These are phyloP conservation scores for Diaporthe amygdali DNA, from an alignment of 2,329 filamentous ascomycete genomes.

Conservation along the genomic window DNA sequence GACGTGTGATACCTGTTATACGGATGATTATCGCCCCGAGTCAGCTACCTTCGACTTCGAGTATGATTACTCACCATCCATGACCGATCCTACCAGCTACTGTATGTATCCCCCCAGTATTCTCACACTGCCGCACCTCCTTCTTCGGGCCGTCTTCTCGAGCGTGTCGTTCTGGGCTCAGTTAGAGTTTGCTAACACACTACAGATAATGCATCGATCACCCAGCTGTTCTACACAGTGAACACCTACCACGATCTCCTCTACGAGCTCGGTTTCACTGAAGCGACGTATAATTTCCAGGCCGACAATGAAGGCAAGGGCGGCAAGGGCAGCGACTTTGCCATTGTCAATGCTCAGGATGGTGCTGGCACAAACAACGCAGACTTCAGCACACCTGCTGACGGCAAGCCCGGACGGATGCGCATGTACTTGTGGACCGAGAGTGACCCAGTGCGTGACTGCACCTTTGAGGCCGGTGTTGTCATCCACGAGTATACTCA, in stretches of 20 bases:
- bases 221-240: conserved; percentile 65
- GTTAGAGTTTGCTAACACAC: not conserved
- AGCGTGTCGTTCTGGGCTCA: too few relatives aligned
- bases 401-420: conserved; percentile 59
- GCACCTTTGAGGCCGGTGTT: conserved; percentile 63
- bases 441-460: conserved; percentile 55
- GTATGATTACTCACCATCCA: conserved; percentile 45
- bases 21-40: conserved; percentile 56
- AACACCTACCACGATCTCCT: conserved; percentile 66
- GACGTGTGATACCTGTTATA: conserved; percentile 37
- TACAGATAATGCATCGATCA: conserved; percentile 43
- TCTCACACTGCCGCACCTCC: conserved; percentile 61
- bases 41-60: conserved; percentile 49
- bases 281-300: conserved; percentile 65
- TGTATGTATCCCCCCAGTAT: conserved; percentile 60
- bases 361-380: conserved; percentile 61
- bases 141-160: not conserved
- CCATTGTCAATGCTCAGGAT: conserved; percentile 63
- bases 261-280: conserved; percentile 61
- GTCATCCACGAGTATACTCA: conserved; percentile 66
- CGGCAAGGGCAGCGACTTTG: conserved; percentile 55
- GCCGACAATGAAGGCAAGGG: conserved; percentile 59
- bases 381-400: conserved; percentile 59
- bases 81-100: conserved; percentile 46
- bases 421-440: conserved; percentile 62